Evolutionary conservation across 257 asterid genomes (phyloP).

Genomic region (Echium plantagineum): DNA sequence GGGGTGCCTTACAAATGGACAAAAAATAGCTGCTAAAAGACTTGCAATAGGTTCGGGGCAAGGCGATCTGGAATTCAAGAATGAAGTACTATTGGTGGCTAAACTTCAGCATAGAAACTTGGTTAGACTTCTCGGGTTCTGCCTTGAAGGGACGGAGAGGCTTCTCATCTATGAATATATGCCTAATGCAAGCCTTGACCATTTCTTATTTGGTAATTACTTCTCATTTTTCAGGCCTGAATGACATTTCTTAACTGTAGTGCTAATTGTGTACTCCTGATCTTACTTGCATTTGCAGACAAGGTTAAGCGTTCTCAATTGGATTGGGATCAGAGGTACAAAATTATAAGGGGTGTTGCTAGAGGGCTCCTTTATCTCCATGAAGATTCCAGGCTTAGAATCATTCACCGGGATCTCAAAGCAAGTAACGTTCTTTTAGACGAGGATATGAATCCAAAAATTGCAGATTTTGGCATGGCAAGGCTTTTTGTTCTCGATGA

Average conservation of each 20-base stretch:
- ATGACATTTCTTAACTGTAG: background rate
- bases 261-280: background rate
- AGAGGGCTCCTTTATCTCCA: constrained; percentile 37
- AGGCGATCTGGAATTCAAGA: constrained; percentile 20
- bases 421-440: constrained; percentile 34
- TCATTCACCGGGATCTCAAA: constrained; percentile 42
- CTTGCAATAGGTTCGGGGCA: constrained; percentile 15
- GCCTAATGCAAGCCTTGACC: constrained; percentile 18
- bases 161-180: constrained; percentile 19
- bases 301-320: constrained; percentile 4
- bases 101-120: constrained; percentile 24
- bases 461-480: constrained; percentile 55
- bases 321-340: constrained; percentile 35
- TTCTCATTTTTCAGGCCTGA: background rate
- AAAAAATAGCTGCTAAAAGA: constrained; percentile 20
- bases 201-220: constrained; percentile 18
- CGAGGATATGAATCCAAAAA: constrained; percentile 35
- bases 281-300: constrained; percentile 4
- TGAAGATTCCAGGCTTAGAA: constrained; percentile 32
- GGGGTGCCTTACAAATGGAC: constrained; percentile 19
- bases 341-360: constrained; percentile 29
- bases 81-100: constrained; percentile 16
- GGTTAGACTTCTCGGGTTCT: constrained; percentile 20
- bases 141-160: constrained; percentile 10
- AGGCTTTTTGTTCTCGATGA: constrained; percentile 27